These are phyloP conservation scores for Mucor saturninus DNA, from an alignment of 371 early-diverging fungal species.

Conservation along the genomic window DNA sequence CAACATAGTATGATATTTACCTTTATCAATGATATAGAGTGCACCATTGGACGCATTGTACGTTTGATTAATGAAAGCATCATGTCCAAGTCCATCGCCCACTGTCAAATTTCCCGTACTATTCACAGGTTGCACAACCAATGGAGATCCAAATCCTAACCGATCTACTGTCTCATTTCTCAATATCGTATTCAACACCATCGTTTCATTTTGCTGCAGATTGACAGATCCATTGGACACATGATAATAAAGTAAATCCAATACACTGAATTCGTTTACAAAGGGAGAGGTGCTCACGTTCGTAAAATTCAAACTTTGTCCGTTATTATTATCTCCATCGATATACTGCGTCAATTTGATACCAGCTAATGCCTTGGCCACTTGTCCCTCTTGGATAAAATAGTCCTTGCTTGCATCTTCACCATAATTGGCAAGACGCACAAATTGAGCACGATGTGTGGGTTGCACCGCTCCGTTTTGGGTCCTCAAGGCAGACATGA, in stretches of 20 bases:
- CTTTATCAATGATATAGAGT: constrained; percentile 41
- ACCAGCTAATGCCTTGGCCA: neutral
- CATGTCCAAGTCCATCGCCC: constrained; percentile 23
- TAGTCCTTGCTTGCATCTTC: neutral
- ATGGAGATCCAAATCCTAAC: constrained; percentile 23
- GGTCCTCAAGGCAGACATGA: neutral
- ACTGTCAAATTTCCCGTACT: constrained; percentile 11
- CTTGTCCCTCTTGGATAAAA: neutral
- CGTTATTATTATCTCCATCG: neutral
- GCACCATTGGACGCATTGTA: constrained; percentile 40
- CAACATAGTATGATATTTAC: constrained; percentile 7
- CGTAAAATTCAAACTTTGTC: neutral
- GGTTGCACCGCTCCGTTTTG: neutral
- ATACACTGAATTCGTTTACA: neutral
- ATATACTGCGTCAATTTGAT: neutral
- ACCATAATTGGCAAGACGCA: neutral
- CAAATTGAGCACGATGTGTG: neutral
- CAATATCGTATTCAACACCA: constrained; percentile 25
- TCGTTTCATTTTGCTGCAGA: neutral
- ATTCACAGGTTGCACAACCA: constrained; percentile 23
- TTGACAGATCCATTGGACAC: constrained; percentile 32
- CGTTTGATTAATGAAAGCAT: constrained; percentile 35
- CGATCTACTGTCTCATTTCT: constrained; percentile 33
- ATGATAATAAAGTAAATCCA: constrained; percentile 38
- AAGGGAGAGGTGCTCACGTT: neutral